These are phyloP conservation scores for Seiridium unicorne DNA, from an alignment of 2,329 filamentous ascomycete genomes.

Conservation along the genomic window DNA sequence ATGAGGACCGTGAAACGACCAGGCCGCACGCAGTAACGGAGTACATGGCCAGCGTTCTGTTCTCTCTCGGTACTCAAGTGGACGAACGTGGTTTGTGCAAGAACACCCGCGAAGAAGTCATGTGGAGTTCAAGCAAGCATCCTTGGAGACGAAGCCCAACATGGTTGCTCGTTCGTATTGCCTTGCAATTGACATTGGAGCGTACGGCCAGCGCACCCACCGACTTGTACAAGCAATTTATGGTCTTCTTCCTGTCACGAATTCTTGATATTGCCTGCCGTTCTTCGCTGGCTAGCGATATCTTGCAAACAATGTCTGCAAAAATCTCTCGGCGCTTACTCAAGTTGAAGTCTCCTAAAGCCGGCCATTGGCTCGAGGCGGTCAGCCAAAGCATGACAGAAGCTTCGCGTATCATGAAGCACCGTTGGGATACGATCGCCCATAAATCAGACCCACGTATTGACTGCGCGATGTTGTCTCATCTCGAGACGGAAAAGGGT, in stretches of 20 bases:
- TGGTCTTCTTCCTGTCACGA: neutral
- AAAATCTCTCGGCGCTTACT: conserved; percentile 3
- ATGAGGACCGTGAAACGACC: conserved; percentile 46
- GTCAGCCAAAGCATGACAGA: neutral
- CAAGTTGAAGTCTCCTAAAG: neutral
- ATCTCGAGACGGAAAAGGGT: neutral
- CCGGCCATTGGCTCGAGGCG: neutral
- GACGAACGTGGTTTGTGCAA: conserved; percentile 40
- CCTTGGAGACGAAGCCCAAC: conserved; percentile 2
- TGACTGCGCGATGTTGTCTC: neutral
- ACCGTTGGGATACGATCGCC: neutral
- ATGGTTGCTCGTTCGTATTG: conserved; percentile 2
- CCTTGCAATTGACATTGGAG: neutral
- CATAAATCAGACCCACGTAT: neutral
- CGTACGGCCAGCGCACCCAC: neutral
- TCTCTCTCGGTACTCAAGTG: conserved; percentile 31
- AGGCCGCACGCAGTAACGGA: conserved; percentile 52
- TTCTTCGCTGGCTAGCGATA: neutral
- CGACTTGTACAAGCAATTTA: conserved; percentile 1
- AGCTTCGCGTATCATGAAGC: neutral
- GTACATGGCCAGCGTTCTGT: conserved; percentile 38
- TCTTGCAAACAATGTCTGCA: conserved; percentile 2
- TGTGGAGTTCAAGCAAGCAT: conserved; percentile 30
- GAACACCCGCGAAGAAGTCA: conserved; percentile 52
- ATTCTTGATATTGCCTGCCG: neutral